Conservation (phyloP, 2,329 filamentous ascomycete species). For the Apiospora aurea region DNA sequence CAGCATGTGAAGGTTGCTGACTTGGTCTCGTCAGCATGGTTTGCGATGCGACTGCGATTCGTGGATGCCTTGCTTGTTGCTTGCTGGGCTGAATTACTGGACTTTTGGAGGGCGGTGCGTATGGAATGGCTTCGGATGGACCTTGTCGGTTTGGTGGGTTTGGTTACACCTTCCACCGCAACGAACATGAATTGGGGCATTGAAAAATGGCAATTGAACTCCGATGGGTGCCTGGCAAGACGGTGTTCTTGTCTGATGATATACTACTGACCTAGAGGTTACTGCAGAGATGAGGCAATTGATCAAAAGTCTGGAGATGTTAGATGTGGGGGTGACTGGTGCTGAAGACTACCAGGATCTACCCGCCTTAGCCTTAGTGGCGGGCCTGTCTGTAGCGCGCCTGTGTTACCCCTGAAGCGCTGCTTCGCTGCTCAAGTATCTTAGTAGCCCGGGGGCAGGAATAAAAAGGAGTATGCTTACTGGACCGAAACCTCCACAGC, state of each 20-base stretch:
- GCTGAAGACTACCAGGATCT: not conserved
- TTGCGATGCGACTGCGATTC: not conserved
- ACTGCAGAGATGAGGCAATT: not conserved
- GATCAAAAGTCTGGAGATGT: not conserved
- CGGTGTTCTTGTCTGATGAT: no score
- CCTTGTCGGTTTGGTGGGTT: not conserved
- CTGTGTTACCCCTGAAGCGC: not conserved
- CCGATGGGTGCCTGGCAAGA: not conserved
- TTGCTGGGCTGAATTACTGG: not conserved
- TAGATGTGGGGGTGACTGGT: not conserved
- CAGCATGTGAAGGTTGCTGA: not conserved
- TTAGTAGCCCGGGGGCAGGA: no score
- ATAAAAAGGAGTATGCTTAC: no score
- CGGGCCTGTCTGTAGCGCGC: not conserved
- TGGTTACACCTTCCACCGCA: not conserved
- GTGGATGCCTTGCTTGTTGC: not conserved
- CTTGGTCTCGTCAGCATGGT: not conserved
- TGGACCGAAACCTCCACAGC: no score
- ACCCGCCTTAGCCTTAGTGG: not conserved
- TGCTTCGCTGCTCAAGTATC: no score
- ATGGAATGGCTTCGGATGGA: conserved; percentile 24
- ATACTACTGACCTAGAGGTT: not conserved
- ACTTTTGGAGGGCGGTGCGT: conserved; percentile 15
- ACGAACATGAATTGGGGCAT: conserved; percentile 23
- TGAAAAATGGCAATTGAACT: not conserved